phyloP scores from a whole-genome alignment of 495 filamentous ascomycete genomes.

The Terfezia claveryi region DNA sequence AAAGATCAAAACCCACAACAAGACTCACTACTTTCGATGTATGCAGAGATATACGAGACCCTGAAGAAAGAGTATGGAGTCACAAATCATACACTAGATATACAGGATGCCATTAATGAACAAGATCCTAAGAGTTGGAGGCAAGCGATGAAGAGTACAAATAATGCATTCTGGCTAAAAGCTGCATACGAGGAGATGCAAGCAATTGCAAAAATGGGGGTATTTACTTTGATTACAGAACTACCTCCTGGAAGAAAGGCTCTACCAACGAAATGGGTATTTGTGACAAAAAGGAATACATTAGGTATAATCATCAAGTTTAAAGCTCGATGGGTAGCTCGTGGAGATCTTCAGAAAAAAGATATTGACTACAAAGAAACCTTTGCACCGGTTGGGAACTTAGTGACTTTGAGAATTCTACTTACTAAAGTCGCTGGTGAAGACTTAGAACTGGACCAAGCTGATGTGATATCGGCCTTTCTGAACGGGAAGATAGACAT shows the following conservation, averaged over 20 bases:
- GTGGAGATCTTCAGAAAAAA: not conserved
- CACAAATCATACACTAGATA: not conserved
- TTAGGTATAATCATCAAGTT: not conserved
- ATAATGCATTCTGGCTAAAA: not conserved
- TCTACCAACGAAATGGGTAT: not conserved
- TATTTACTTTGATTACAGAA: not conserved
- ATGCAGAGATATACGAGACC: not conserved
- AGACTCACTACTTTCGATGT: not conserved
- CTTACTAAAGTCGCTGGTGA: constrained; percentile 1
- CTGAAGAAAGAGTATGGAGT: not conserved
- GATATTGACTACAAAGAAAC: not conserved
- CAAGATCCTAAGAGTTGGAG: not conserved
- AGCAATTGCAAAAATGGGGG: not conserved
- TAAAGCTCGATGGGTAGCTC: not conserved
- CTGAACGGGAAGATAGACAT: constrained; percentile 1
- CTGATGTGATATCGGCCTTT: constrained; percentile 6
- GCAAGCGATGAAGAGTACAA: not conserved
- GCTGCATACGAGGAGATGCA: not conserved
- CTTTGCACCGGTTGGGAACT: not conserved
- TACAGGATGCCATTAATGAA: not conserved
- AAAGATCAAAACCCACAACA: not conserved
- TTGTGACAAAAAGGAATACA: not conserved
- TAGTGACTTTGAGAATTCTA: not conserved
- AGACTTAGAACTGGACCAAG: constrained; percentile 3
- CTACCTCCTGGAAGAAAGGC: not conserved